Base-by-base conservation (phyloP, 176 grass and related monocot species). In the Saccharum spontaneum region DNA sequence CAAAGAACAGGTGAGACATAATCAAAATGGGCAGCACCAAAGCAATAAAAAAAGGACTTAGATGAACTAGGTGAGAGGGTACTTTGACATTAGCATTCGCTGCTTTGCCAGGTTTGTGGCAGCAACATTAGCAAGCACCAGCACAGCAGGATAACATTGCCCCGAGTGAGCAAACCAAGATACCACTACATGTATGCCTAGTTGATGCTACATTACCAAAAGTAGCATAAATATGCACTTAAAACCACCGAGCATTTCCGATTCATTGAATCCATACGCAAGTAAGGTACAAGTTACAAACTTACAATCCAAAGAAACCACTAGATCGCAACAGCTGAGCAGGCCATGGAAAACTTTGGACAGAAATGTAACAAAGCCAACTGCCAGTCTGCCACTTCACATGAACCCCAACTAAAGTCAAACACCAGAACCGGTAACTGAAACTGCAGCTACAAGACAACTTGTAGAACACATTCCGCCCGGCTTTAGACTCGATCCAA, bases 331-430 rank as follows among this genome's bases (percentile, higher is more conserved):
- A 22, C 34, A 15, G 81, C 38, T 45, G 52, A 83, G 45, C 6
- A 40, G 49, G n/a, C 23, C 7, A 40, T 26, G 30, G 16, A 63
- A 83, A 13, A 40, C 67, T 22, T 26, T 20, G 40, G 11, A 48
- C 39, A 37, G 63, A 31, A 66, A 66, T 46, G 24, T 44, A 61
- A 45, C 65, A 72, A 50, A 22, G 13, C 18, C 28, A 28, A 28
- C 28, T 28, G 28, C 28, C 28, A 28, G 28, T 28, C 38, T 69
- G 75, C 22, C 67, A 79, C 76, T 71, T 72, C 76, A 79, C 75
- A 61, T 78, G 52, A 79, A 62, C 33, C 84, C 10, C 73, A 77
- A 55, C 30, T 54, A 76, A 76, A 59, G 48, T 38, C 34, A 71
- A 60, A 23, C 76, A 60, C 10, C 20, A 15, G 31, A 45, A 43